Conservation (phyloP, 345 rosid genomes). For the Mangifera indica region DNA sequence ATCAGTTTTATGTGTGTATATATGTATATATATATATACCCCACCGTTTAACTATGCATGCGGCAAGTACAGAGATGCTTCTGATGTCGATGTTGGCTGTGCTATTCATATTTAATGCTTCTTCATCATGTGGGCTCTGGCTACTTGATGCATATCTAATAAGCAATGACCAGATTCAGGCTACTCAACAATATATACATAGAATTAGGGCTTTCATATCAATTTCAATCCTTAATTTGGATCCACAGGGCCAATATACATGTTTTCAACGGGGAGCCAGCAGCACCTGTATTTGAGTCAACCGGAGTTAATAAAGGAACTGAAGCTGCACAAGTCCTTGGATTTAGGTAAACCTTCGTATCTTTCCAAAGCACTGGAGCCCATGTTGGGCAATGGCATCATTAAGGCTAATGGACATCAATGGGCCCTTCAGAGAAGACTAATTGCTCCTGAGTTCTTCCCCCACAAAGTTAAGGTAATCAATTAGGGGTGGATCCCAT, state of each 20-base stretch:
- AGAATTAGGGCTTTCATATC: background rate
- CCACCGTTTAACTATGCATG: no score
- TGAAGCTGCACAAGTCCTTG: constrained; percentile 28
- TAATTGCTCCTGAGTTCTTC: constrained; percentile 37
- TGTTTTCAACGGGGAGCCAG: constrained; percentile 28
- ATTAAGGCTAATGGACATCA: constrained; percentile 23
- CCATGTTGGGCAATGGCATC: constrained; percentile 35
- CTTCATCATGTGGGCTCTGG: no score
- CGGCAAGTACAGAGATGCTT: no score
- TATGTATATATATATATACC: no score
- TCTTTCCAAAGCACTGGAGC: constrained; percentile 6
- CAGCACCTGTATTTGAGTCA: constrained; percentile 21
- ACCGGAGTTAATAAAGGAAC: constrained; percentile 21
- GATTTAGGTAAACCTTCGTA: constrained; percentile 29
- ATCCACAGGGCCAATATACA: constrained; percentile 22
- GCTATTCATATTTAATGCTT: no score
- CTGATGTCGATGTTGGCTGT: no score
- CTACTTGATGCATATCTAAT: background rate
- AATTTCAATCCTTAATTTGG: background rate
- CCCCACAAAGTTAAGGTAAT: constrained; percentile 32
- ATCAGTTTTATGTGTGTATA: no score
- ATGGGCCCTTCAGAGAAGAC: constrained; percentile 34
- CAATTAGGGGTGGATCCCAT: no score
- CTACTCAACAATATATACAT: no score
- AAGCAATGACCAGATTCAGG: no score